These are phyloP conservation scores for Saururus chinensis DNA, from an alignment of 164 flowering plant genomes.

Conservation along the genomic window DNA sequence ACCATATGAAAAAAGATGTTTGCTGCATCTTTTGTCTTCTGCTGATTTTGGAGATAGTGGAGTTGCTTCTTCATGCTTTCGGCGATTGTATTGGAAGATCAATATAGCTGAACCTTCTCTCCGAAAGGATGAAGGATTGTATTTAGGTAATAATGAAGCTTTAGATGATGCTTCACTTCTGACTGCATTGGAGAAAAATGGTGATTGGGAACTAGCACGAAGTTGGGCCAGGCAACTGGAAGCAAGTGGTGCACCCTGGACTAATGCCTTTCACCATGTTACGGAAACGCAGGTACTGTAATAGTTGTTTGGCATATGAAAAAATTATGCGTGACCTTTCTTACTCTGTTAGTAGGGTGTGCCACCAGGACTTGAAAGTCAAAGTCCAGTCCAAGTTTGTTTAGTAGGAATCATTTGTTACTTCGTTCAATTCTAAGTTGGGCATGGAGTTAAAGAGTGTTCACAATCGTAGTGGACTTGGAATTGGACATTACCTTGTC, in stretches of 20 bases:
- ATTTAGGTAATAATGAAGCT: constrained; percentile 53
- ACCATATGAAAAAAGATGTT: constrained; percentile 88
- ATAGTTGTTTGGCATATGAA: neutral
- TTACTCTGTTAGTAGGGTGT: no score
- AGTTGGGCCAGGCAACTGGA: constrained; percentile 95
- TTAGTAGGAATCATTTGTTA: no score
- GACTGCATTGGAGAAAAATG: constrained; percentile 59
- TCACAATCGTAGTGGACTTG: no score
- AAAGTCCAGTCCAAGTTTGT: no score
- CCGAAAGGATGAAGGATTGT: constrained; percentile 53
- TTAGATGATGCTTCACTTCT: constrained; percentile 86
- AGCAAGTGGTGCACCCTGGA: constrained; percentile 76
- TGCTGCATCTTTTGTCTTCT: constrained; percentile 80
- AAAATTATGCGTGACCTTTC: no score
- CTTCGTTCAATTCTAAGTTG: no score
- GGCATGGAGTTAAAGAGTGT: no score
- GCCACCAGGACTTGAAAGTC: no score
- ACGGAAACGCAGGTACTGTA: constrained; percentile 83
- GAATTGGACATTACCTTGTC: no score
- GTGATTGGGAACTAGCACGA: constrained; percentile 96
- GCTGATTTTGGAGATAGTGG: constrained; percentile 99
- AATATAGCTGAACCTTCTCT: constrained; percentile 82
- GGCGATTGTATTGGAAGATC: constrained; percentile 75
- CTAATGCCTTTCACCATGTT: constrained; percentile 74
- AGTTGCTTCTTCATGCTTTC: constrained; percentile 53